These are phyloP conservation scores for Globisporangium cystogenes DNA, from an alignment of 352 stramenopile genomes.

Conservation along the genomic window DNA sequence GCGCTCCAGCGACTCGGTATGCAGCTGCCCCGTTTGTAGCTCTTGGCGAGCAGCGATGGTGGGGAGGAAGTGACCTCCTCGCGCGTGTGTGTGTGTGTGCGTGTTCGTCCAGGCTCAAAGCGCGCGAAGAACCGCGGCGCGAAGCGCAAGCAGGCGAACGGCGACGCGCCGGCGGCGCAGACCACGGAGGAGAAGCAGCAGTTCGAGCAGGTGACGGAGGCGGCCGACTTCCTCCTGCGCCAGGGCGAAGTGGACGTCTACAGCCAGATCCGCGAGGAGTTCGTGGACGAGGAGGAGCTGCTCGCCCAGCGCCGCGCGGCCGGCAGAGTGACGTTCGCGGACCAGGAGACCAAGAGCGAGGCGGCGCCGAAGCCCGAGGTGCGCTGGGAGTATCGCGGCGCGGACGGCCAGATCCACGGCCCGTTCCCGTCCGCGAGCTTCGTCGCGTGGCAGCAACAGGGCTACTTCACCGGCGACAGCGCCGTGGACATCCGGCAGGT, in stretches of 20 bases:
- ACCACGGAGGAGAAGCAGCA: constrained; percentile 68
- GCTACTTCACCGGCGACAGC: constrained; percentile 71
- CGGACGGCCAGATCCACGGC: constrained; percentile 67
- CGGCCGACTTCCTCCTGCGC: constrained; percentile 74
- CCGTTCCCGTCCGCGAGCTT: constrained; percentile 69
- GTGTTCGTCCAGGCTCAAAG: constrained; percentile 54
- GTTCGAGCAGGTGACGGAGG: constrained; percentile 78
- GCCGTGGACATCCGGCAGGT: constrained; percentile 72
- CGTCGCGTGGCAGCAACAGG: constrained; percentile 74
- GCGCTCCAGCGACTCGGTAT: constrained; percentile 62
- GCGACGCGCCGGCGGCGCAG: constrained; percentile 23
- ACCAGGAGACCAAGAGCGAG: constrained; percentile 44
- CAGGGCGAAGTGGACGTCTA: constrained; percentile 77
- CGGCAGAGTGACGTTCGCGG: constrained; percentile 21
- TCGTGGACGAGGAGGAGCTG: constrained; percentile 56
- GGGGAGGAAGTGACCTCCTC: too few species aligned
- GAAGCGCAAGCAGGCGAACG: constrained; percentile 46
- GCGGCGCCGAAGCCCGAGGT: constrained; percentile 30
- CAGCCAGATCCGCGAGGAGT: constrained; percentile 77
- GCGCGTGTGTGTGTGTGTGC: background rate
- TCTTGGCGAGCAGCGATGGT: too few species aligned
- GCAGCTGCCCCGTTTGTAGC: background rate
- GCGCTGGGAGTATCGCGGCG: constrained; percentile 78
- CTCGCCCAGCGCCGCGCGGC: constrained; percentile 28
- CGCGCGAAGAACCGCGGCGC: constrained; percentile 33